These are phyloP conservation scores for Jamesozyma piceae DNA, from an alignment of 805 yeast species.

Conservation along the genomic window DNA sequence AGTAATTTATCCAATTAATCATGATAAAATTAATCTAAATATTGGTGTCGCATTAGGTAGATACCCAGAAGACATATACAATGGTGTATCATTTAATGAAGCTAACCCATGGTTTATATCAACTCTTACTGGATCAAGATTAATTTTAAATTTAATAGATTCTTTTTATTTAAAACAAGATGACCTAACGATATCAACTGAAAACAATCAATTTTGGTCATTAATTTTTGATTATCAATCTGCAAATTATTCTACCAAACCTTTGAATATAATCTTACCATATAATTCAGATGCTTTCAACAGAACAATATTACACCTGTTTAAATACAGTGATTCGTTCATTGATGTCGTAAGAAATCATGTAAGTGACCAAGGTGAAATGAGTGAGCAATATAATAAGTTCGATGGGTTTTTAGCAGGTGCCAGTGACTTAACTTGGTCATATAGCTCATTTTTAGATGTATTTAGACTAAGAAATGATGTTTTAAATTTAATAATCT, in stretches of 20 bases:
- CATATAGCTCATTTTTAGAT: slow-evolving; percentile 69
- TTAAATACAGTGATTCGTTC: slow-evolving; percentile 59
- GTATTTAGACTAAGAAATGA: slow-evolving; percentile 54
- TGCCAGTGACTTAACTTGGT: slow-evolving; percentile 84
- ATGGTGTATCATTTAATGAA: slow-evolving; percentile 59
- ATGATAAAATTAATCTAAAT: slow-evolving; percentile 33
- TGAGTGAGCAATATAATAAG: slow-evolving; percentile 85
- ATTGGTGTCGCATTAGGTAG: slow-evolving; percentile 68
- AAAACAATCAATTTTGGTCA: slow-evolving; percentile 24
- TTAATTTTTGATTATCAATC: slow-evolving; percentile 6
- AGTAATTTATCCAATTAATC: slow-evolving; percentile 69
- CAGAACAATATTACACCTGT: slow-evolving; percentile 37
- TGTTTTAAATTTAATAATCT: neutral
- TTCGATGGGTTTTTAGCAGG: slow-evolving; percentile 81
- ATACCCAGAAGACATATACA: slow-evolving; percentile 86
- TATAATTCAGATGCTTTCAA: slow-evolving; percentile 35
- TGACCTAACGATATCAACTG: slow-evolving; percentile 36
- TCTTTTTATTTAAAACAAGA: slow-evolving; percentile 32
- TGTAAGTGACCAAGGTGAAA: slow-evolving; percentile 53
- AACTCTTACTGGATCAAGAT: slow-evolving; percentile 60
- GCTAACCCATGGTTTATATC: slow-evolving; percentile 94
- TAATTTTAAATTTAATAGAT: slow-evolving; percentile 46
- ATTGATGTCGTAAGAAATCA: slow-evolving; percentile 49
- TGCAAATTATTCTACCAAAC: slow-evolving; percentile 1
- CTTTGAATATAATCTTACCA: slow-evolving; percentile 5